Conservation (phyloP, 495 filamentous ascomycete species). For the Aspergillus asperescens region DNA sequence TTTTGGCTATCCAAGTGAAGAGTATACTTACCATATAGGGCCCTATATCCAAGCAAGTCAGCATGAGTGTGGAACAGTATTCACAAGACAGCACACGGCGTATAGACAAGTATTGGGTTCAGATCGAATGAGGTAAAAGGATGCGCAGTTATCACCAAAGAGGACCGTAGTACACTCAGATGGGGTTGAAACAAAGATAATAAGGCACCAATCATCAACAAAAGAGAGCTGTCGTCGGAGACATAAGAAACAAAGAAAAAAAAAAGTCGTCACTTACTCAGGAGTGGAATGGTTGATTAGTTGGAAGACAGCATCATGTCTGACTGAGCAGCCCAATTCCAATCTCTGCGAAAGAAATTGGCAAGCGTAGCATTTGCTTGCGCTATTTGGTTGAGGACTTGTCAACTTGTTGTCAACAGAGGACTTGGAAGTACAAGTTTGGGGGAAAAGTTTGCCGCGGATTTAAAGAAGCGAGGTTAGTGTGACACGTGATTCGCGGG, state of each 20-base stretch:
- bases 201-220: conserved; percentile 37
- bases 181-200: conserved; percentile 43
- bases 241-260: too few relatives aligned
- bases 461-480: conserved; percentile 19
- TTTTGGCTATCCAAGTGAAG: neutral
- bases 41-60: conserved; percentile 1
- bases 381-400: neutral
- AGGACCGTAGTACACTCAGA: conserved; percentile 32
- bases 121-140: conserved; percentile 15
- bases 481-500: conserved; percentile 20
- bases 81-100: neutral
- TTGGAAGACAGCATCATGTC: neutral
- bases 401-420: conserved; percentile 1
- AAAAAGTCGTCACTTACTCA: conserved; percentile 7
- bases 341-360: neutral
- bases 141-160: conserved; percentile 27
- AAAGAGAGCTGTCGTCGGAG: neutral
- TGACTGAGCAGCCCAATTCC: neutral
- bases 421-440: too few relatives aligned
- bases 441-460: conserved; percentile 9
- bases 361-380: too few relatives aligned
- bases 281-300: neutral
- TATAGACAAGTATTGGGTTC: conserved; percentile 12
- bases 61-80: neutral
- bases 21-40: too few relatives aligned